Percentiles rank a stretch among this genome's conserved stretches.
These are phyloP conservation scores for Thielaviopsis musarum DNA, from an alignment of 2,329 filamentous ascomycete genomes.

Conservation along the genomic window DNA sequence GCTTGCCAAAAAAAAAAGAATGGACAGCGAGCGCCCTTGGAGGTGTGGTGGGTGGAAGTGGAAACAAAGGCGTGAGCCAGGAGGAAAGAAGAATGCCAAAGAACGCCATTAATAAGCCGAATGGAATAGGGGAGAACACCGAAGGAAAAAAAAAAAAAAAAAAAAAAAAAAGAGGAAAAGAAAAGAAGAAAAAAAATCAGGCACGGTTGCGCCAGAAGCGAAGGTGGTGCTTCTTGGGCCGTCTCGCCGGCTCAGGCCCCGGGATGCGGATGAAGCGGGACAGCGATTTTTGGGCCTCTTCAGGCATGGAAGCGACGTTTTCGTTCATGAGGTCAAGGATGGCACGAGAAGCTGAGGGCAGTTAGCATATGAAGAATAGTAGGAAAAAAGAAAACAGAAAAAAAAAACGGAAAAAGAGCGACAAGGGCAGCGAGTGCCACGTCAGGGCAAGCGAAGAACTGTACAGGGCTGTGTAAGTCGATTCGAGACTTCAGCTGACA, in stretches of 20 bases:
- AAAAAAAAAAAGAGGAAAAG: not conserved
- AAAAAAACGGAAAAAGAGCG: too few relatives aligned
- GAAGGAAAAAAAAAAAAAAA: not conserved
- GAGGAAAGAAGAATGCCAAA: not conserved
- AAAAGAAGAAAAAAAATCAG: not conserved
- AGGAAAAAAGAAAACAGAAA: not conserved
- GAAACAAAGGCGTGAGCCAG: not conserved
- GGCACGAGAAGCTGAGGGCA: slow-evolving; percentile 13
- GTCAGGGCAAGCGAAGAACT: not conserved
- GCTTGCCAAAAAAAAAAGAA: not conserved
- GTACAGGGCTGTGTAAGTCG: not conserved
- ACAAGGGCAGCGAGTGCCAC: not conserved
- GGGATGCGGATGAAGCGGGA: slow-evolving; percentile 12
- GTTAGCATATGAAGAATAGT: not conserved
- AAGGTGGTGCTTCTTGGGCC: slow-evolving; percentile 13
- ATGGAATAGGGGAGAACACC: too few relatives aligned
- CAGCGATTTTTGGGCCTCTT: slow-evolving; percentile 15
- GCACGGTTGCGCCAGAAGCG: slow-evolving; percentile 14
- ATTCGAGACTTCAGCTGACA: not conserved
- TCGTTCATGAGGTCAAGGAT: slow-evolving; percentile 16
- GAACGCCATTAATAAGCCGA: not conserved
- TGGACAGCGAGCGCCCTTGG: too few relatives aligned
- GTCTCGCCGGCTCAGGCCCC: slow-evolving; percentile 8
- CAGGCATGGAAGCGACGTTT: slow-evolving; percentile 15
- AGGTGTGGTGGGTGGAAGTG: not conserved